Evolutionary conservation across 345 rosid genomes (phyloP), one percentile per base, ranked within the genome.

Genomic region (Durio zibethinus): DNA sequence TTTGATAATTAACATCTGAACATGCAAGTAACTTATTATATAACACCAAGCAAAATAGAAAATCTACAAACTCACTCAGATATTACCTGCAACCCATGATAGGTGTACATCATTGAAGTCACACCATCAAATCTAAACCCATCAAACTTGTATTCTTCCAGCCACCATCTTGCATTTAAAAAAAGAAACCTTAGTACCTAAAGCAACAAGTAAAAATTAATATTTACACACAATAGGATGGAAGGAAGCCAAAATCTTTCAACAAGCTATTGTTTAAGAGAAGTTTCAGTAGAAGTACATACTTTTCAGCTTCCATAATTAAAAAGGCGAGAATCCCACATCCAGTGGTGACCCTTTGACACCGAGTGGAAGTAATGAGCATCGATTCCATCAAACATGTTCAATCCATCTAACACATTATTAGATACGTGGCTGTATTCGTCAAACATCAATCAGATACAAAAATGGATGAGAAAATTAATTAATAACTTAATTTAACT

Each of bases 291-390:
- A 23, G 54, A 79, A 83, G 62, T 67, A 76, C 96, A 71, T 86
- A 93, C 99, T 84, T 96, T 97, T 98, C 99, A 93, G 84, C 89
- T 96, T 79, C 97, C 99, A 57, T 93, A 92, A 65, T 96, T 96
- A 83, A 96, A 96, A 86, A 96, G 98, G 76, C 99, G 97, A 82
- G 98, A 96, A 85, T 96, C 99, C 99, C 98, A 96, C 94, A 96
- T 88, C 98, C 94, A 93, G 27, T 96, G 99, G 78, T 91, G 84
- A 78, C 99, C 99, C 25, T 86, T 88, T 1, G 93, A 73, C 47
- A 98, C 99, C 62, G 92, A 83, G 88, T 96, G 94, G 84, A 93
- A 93, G 81, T 96, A 93, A 45, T 93, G 98, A 83, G 87, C 66
- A 85, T 96, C 99, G 31, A 98, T 93, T 77, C 99, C 98, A 84